Evolutionary conservation across 352 stramenopile genomes (phyloP).

Genomic region (Pythium vanterpoolii): DNA sequence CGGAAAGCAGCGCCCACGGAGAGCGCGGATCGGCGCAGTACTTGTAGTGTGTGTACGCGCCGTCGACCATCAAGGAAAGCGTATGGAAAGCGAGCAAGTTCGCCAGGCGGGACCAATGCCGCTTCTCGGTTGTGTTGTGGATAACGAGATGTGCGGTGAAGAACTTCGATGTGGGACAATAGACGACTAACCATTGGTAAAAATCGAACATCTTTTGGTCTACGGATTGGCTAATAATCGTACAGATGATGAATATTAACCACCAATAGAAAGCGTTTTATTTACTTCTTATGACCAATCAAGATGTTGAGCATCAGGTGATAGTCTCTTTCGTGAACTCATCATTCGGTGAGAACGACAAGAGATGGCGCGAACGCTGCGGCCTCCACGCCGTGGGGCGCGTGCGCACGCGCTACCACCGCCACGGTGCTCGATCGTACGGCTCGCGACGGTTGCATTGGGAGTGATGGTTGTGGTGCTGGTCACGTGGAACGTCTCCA

Average conservation of each 20-base stretch:
- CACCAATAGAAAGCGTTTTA: background rate
- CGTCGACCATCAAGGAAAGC: background rate
- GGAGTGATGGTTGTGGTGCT: constrained; percentile 31
- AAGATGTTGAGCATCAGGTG: no score
- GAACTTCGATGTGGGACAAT: constrained; percentile 20
- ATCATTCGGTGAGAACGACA: background rate
- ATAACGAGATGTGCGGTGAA: background rate
- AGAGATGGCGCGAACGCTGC: background rate
- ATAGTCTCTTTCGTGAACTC: background rate
- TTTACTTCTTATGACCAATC: background rate
- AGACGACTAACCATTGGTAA: background rate
- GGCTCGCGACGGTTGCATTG: constrained; percentile 29
- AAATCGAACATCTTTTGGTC: constrained; percentile 2
- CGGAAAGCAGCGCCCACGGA: constrained; percentile 31
- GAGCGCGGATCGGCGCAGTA: background rate
- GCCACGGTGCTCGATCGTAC: constrained; percentile 1
- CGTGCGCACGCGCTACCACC: background rate
- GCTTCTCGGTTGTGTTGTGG: background rate
- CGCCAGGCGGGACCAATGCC: background rate
- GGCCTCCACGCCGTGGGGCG: background rate
- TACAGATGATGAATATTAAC: constrained; percentile 3
- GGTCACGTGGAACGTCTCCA: constrained; percentile 56
- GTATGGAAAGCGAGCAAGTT: background rate
- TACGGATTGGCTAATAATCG: background rate
- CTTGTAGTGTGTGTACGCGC: constrained; percentile 9